A percentile compares a stretch with the other conserved stretches of the same genome.
phyloP scores from a whole-genome alignment of 192 early-diverging fungal species.

The Kappamyces sp. region DNA sequence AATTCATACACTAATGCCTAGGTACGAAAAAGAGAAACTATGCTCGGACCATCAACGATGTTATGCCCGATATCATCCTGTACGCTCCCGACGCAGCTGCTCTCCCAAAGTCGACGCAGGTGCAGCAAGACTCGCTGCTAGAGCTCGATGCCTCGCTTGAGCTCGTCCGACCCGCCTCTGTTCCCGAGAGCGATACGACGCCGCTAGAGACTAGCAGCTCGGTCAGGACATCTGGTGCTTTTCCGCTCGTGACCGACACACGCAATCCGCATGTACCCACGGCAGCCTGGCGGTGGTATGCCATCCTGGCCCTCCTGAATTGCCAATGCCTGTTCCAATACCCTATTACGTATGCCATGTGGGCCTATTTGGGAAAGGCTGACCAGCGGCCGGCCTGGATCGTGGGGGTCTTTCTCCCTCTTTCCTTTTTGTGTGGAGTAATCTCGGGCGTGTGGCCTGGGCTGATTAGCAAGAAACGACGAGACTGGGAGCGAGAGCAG shows the following conservation, averaged over 20 bases:
- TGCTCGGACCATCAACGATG: constrained; percentile 10
- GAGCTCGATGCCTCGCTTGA: constrained; percentile 7
- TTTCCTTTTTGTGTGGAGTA: constrained; percentile 23
- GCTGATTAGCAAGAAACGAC: not conserved
- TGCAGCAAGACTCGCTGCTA: not conserved
- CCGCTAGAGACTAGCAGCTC: not conserved
- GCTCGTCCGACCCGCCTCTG: constrained; percentile 9
- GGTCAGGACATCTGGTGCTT: not conserved
- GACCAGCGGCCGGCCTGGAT: constrained; percentile 13
- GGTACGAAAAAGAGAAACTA: constrained; percentile 1
- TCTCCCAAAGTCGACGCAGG: not conserved
- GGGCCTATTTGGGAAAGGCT: constrained; percentile 20
- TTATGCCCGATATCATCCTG: constrained; percentile 6
- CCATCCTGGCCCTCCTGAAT: constrained; percentile 22
- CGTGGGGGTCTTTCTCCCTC: constrained; percentile 15
- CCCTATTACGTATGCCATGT: constrained; percentile 28
- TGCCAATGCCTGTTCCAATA: constrained; percentile 26
- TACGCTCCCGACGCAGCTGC: too few species aligned
- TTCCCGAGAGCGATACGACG: too few species aligned
- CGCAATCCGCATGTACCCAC: not conserved
- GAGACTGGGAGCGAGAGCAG: too few species aligned
- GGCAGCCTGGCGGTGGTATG: constrained; percentile 18
- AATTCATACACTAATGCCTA: too few species aligned
- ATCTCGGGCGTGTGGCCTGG: constrained; percentile 23
- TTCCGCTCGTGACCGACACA: not conserved